These are phyloP conservation scores for Backusella westeae DNA, from an alignment of 192 early-diverging fungal species.

Conservation along the genomic window DNA sequence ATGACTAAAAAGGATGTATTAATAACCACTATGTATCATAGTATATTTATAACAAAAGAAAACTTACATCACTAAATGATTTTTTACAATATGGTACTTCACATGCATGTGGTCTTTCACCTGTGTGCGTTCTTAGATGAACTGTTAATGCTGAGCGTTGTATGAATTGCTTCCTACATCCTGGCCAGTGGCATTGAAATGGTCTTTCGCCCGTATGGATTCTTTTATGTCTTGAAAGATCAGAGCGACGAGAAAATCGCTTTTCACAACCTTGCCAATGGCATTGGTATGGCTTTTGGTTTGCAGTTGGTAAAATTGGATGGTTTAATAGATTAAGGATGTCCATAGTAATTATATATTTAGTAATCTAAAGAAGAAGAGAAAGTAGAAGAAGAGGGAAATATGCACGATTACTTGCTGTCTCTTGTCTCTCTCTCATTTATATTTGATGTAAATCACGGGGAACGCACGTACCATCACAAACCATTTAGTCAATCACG, in stretches of 20 bases:
- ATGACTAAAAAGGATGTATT: slow-evolving; percentile 17
- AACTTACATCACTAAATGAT: slow-evolving; percentile 65
- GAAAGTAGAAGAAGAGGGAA: not conserved
- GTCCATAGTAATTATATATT: slow-evolving; percentile 21
- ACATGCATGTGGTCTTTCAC: slow-evolving; percentile 67
- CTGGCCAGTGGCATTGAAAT: slow-evolving; percentile 59
- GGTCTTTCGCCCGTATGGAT: slow-evolving; percentile 77
- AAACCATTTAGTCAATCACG: not conserved
- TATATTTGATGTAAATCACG: slow-evolving; percentile 3
- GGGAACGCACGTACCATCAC: not conserved
- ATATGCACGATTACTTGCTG: not conserved
- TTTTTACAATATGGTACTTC: slow-evolving; percentile 66
- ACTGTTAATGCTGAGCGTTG: slow-evolving; percentile 78
- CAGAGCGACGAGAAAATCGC: slow-evolving; percentile 67
- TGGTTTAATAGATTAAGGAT: slow-evolving; percentile 26
- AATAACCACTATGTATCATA: not conserved
- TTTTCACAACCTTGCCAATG: slow-evolving; percentile 61
- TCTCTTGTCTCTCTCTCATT: not conserved
- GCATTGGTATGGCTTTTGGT: slow-evolving; percentile 49
- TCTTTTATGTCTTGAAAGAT: slow-evolving; percentile 67
- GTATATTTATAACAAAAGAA: not conserved
- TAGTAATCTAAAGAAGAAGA: not conserved
- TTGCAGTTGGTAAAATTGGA: not conserved
- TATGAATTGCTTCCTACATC: slow-evolving; percentile 66
- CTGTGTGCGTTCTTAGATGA: slow-evolving; percentile 72